Evolutionary conservation across 2,329 filamentous ascomycete genomes (phyloP).

Genomic region (Nothomitra cinnamomea): DNA sequence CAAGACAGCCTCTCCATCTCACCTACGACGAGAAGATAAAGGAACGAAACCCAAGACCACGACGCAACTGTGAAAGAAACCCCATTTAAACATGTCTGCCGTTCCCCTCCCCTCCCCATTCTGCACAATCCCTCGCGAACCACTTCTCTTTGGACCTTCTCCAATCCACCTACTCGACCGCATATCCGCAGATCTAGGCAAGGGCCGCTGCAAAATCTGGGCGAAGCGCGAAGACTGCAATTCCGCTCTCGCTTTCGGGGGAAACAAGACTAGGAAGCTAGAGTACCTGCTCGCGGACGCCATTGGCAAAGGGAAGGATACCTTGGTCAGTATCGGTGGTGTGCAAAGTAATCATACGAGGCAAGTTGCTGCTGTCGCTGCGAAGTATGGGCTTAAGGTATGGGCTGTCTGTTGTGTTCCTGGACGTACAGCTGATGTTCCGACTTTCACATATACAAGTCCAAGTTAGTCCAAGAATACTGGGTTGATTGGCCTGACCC

Average conservation of each 20-base stretch:
- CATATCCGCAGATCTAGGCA: slow-evolving; percentile 38
- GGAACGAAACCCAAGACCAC: no score
- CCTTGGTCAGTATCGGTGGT: slow-evolving; percentile 49
- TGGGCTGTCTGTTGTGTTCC: no score
- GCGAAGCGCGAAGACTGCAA: slow-evolving; percentile 59
- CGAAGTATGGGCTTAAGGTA: slow-evolving; percentile 32
- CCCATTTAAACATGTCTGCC: slow-evolving; percentile 5
- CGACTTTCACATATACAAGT: slow-evolving; percentile 12
- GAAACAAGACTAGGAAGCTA: slow-evolving; percentile 53
- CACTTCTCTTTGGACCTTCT: slow-evolving; percentile 47
- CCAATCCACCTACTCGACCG: slow-evolving; percentile 21
- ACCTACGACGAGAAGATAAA: no score
- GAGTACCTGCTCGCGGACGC: slow-evolving; percentile 54
- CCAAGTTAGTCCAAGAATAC: slow-evolving; percentile 44
- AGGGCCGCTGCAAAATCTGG: slow-evolving; percentile 42
- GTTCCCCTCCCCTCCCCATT: slow-evolving; percentile 42
- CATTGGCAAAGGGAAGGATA: slow-evolving; percentile 37
- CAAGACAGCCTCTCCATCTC: no score
- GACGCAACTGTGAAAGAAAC: no score
- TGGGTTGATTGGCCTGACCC: slow-evolving; percentile 47
- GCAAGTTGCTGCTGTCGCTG: slow-evolving; percentile 45
- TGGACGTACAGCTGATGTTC: no score
- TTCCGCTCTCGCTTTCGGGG: slow-evolving; percentile 48
- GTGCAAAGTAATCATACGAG: slow-evolving; percentile 56
- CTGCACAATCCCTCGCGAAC: slow-evolving; percentile 41